Evolutionary conservation across 2,329 filamentous ascomycete genomes (phyloP).

Genomic region (Cadophora sp.): DNA sequence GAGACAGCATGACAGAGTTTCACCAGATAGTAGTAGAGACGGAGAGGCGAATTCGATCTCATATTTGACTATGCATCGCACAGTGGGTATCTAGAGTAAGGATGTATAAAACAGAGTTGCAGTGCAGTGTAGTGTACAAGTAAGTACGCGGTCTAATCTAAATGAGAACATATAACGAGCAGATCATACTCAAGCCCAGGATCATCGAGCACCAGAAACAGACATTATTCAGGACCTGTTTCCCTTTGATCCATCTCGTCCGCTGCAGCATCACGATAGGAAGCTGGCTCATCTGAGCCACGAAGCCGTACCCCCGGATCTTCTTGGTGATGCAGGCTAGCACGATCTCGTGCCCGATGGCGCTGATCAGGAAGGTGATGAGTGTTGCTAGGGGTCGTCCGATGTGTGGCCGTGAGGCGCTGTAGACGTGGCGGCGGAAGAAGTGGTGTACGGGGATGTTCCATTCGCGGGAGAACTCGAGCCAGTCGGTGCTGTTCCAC

Average conservation of each 20-base stretch:
- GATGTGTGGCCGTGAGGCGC: constrained; percentile 77
- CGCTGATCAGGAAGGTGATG: constrained; percentile 90
- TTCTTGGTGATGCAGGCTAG: constrained; percentile 99
- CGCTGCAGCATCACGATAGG: constrained; percentile 93
- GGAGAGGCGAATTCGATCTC: neutral
- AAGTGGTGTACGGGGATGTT: constrained; percentile 98
- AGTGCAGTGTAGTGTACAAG: constrained; percentile 13
- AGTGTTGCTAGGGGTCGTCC: constrained; percentile 80
- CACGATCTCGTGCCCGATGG: constrained; percentile 90
- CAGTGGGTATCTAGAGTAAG: constrained; percentile 11
- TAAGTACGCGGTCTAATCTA: constrained; percentile 27
- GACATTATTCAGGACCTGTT: constrained; percentile 83
- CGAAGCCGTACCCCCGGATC: constrained; percentile 89
- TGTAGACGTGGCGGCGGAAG: constrained; percentile 92
- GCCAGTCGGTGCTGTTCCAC: constrained; percentile 85
- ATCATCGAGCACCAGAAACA: constrained; percentile 96
- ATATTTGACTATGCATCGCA: constrained; percentile 1
- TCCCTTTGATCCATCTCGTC: constrained; percentile 75
- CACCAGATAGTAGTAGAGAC: neutral
- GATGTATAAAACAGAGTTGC: constrained; percentile 8
- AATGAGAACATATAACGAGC: constrained; percentile 39
- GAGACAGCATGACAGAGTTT: neutral
- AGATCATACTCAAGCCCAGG: constrained; percentile 73
- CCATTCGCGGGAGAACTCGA: constrained; percentile 96
- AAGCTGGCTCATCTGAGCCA: constrained; percentile 95